Base-by-base conservation (phyloP, 257 asterid genomes). In the Perilla frutescens region DNA sequence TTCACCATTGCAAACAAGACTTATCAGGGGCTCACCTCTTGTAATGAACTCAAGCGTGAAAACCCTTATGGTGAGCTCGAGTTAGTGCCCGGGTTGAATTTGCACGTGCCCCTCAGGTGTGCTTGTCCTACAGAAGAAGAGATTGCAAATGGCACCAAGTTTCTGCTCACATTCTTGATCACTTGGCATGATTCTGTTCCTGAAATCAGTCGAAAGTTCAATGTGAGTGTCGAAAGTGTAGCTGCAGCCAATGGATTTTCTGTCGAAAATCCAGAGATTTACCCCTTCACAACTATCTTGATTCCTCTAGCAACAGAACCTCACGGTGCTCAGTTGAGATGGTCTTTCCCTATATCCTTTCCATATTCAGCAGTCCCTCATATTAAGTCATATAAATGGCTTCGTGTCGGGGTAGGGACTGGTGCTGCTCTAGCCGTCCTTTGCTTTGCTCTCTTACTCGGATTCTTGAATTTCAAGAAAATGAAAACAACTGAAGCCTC, bases 111-210 rank as follows among this genome's bases (percentile, higher is more conserved):
- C 2, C 90, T 90, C 15, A 72, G 91, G 58, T 90, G 96, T 61
- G 93, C 96, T 55, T 90, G 96, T 62, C 96, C 96, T 53, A 68
- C 86, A 20, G 55, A 54, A 43, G 63, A 85, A 61, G 96, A 88
- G 77, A 59, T 74, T 7, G 57, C 20, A 12, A 70, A 80, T 0
- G 91, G 90, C 12, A 66, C 78, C 0, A 81, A 81, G 69, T 87
- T 82, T 77, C 63, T 90, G 76, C 47, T 88, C 45, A 84, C 96
- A 1, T 83, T 82, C 78, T 61, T 85, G 77, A 76, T 88, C 51
- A 75, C 82, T 13, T 53, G 68, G 85, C 51, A 62, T 1, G 90
- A 85, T 74, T 62, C 49, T 7, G 55, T 85, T 76, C 14, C 72
- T 58, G 36, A 9, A 8, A 66, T 88, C 67, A 81, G 93, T 61